phyloP scores from a whole-genome alignment of 345 rosid genomes.

The Raphanus raphanistrum region DNA sequence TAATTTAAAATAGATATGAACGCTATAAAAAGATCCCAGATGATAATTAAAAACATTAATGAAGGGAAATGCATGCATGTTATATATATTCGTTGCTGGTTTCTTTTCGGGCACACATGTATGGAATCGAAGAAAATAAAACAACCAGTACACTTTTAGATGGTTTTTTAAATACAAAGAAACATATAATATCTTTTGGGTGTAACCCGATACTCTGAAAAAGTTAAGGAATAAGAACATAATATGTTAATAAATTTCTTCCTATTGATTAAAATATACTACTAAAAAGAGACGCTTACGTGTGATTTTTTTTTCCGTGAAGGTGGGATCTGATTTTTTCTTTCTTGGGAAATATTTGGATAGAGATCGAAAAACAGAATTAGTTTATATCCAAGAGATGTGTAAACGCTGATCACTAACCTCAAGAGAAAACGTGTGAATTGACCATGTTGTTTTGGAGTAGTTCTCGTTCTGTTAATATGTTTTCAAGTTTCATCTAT shows the following conservation, averaged over 20 bases:
- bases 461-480: neutral
- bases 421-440: conserved; percentile 12
- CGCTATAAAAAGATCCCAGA: conserved; percentile 14
- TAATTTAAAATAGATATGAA: conserved; percentile 32
- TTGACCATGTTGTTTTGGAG: neutral
- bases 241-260: too few species aligned
- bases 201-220: conserved; percentile 22
- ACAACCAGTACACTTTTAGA: neutral
- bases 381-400: neutral
- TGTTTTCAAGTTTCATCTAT: neutral
- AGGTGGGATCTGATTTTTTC: neutral
- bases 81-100: conserved; percentile 18
- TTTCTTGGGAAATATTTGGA: neutral
- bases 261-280: neutral
- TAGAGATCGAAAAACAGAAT: neutral
- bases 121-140: conserved; percentile 11
- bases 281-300: neutral
- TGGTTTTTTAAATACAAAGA: conserved; percentile 2
- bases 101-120: conserved; percentile 18
- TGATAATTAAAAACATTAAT: neutral
- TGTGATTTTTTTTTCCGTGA: neutral
- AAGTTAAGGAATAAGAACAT: neutral
- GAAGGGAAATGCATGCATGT: conserved; percentile 30
- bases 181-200: conserved; percentile 1
- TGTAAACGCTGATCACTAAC: neutral